Percentiles rank a stretch among this genome's conserved stretches.
phyloP scores from a whole-genome alignment of 2,329 filamentous ascomycete species.

The Fusarium nisikadoi region DNA sequence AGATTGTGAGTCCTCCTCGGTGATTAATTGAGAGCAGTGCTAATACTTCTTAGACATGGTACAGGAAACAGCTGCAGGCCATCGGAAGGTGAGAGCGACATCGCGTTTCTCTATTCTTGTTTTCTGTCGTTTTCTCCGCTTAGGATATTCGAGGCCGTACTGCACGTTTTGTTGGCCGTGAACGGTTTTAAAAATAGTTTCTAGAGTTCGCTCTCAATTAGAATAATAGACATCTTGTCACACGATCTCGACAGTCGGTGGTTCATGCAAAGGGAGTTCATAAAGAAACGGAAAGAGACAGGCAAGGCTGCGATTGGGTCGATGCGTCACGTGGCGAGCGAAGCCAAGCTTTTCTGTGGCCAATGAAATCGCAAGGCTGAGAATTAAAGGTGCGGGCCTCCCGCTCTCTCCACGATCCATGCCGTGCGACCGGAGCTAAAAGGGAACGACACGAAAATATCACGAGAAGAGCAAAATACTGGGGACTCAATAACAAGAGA shows the following conservation, averaged over 20 bases:
- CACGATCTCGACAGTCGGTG: background rate
- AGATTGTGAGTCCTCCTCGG: slow-evolving; percentile 10
- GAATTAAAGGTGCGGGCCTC: background rate
- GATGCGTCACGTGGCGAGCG: background rate
- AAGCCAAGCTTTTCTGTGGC: background rate
- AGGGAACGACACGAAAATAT: background rate
- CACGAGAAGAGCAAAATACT: background rate
- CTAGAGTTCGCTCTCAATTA: background rate
- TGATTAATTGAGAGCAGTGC: fast-evolving
- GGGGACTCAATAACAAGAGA: fast-evolving
- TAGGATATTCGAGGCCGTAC: background rate
- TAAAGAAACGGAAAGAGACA: background rate
- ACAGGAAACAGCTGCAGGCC: slow-evolving; percentile 22
- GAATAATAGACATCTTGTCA: background rate
- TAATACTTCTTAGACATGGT: slow-evolving; percentile 19
- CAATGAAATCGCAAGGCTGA: background rate
- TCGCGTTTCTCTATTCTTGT: background rate
- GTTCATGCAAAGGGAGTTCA: background rate
- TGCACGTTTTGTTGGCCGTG: fast-evolving
- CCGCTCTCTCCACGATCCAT: background rate
- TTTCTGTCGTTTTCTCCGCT: background rate
- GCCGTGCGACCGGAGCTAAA: fast-evolving
- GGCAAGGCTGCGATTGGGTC: background rate
- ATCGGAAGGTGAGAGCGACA: slow-evolving; percentile 3
- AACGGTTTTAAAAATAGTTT: fast-evolving